phyloP scores from a whole-genome alignment of 1,139 yeast genomes.

The Pichia sp. region DNA sequence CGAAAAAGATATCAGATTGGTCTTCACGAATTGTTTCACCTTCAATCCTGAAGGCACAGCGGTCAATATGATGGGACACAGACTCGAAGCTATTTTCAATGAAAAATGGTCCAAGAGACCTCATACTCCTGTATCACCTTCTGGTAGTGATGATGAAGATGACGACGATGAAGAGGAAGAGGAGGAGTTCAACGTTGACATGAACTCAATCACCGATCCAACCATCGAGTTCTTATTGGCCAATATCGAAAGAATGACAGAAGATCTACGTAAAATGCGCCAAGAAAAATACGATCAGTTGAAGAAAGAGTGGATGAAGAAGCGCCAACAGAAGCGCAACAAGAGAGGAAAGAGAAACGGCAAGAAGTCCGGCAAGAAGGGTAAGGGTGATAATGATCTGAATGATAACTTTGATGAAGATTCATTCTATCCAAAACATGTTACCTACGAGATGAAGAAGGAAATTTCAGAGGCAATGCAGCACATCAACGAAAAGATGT shows the following conservation, averaged over 20 bases:
- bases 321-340: conserved; percentile 35
- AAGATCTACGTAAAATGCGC: conserved; percentile 77
- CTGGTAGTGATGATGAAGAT: conserved; percentile 40
- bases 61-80: conserved; percentile 92
- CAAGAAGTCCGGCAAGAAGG: conserved; percentile 21
- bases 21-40: conserved; percentile 81
- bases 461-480: conserved; percentile 86
- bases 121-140: conserved; percentile 60
- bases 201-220: conserved; percentile 79
- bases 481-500: conserved; percentile 70
- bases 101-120: conserved; percentile 90
- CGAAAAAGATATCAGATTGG: conserved; percentile 74
- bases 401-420: conserved; percentile 7
- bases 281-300: conserved; percentile 42
- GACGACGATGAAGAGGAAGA: conserved; percentile 38
- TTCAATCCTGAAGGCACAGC: conserved; percentile 96
- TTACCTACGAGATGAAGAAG: conserved; percentile 94
- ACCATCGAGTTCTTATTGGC: conserved; percentile 86
- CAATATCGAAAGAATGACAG: conserved; percentile 80
- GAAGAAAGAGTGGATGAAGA: conserved; percentile 53
- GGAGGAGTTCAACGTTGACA: conserved; percentile 63
- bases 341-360: conserved; percentile 22
- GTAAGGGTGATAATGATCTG: conserved; percentile 15
- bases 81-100: conserved; percentile 79
- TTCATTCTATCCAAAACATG: conserved; percentile 39